Base-by-base conservation (phyloP, 2,329 filamentous ascomycete genomes). In the Lojkania enalia region DNA sequence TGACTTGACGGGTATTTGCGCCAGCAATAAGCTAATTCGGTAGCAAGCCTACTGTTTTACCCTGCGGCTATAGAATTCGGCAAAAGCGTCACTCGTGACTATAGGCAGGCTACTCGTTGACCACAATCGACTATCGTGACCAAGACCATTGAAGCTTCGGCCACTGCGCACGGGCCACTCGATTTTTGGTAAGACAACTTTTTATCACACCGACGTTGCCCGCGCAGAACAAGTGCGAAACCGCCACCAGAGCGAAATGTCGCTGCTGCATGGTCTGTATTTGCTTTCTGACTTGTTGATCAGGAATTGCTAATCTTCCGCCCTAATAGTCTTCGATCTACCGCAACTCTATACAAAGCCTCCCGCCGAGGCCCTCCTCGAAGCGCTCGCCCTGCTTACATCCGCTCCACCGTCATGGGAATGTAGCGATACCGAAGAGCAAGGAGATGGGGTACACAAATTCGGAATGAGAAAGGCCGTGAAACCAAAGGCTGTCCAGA, bases 311-410 rank as follows among this genome's bases (percentile, higher is more conserved):
- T n/a, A n/a, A n/a, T n/a, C n/a, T n/a, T n/a, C n/a, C n/a, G n/a
- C n/a, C n/a, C 14, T 2, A 25, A n/a, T 60, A 85, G 83, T 84
- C 46, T 74, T 86, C 46, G 87, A 92, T 62, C 81, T 96, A 19
- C 89, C 90, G n/a, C 88, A 90, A 61, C 78, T 92, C 51, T 89
- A 90, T 78, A 81, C 86, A 58, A 86, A 82, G 61, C 91, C 91
- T 5, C 75, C 83, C 15, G 84, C 82, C 46, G 71, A 75, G 21
- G 76, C 79, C 3, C 77, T 96, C 35, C 71, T 89, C 38, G 71
- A 77, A 19, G 81, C 82, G 19, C 80, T 96, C n/a, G 71, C 80
- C 23, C 73, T 81, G 20, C 78, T 96, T 25, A 79, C 82, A 46
- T 72, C 86, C 25, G 78, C 82, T 42, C 88, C 88, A 16, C 81